phyloP scores from a whole-genome alignment of 2,329 filamentous ascomycete species.

The Rutstroemia sp. region DNA sequence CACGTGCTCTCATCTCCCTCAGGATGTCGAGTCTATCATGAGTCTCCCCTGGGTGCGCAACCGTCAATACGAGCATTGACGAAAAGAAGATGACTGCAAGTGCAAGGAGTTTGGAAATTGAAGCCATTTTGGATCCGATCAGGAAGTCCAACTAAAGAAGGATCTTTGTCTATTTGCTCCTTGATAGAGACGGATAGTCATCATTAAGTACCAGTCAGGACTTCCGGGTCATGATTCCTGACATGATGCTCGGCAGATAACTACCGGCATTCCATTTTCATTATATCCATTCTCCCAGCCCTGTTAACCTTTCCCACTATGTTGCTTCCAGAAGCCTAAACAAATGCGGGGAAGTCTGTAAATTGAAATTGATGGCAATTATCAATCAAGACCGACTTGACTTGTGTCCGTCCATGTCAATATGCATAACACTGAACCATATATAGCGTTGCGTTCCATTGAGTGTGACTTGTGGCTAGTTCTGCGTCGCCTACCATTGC shows the following conservation, averaged over 20 bases:
- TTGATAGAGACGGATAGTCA: neutral
- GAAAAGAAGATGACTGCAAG: slow-evolving; percentile 10
- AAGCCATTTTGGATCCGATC: slow-evolving; percentile 5
- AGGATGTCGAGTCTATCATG: slow-evolving; percentile 8
- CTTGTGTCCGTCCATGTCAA: no score
- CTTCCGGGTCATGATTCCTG: neutral
- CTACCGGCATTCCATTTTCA: neutral
- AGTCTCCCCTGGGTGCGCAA: slow-evolving; percentile 25
- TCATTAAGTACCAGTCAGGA: neutral
- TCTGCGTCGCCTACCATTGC: no score
- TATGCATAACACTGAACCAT: no score
- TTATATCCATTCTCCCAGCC: neutral
- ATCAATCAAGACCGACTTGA: neutral
- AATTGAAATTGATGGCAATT: neutral
- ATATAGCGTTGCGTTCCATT: no score
- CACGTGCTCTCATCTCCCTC: slow-evolving; percentile 12
- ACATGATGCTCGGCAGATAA: neutral
- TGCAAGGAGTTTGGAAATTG: slow-evolving; percentile 10
- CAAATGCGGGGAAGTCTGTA: neutral
- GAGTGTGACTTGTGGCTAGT: no score
- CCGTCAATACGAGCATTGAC: neutral
- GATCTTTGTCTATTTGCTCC: neutral
- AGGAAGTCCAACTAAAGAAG: no score
- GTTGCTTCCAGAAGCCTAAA: neutral
- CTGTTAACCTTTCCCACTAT: neutral